Evolutionary conservation across 176 grass and related monocot species (phyloP).

Genomic region (Canna indica): DNA sequence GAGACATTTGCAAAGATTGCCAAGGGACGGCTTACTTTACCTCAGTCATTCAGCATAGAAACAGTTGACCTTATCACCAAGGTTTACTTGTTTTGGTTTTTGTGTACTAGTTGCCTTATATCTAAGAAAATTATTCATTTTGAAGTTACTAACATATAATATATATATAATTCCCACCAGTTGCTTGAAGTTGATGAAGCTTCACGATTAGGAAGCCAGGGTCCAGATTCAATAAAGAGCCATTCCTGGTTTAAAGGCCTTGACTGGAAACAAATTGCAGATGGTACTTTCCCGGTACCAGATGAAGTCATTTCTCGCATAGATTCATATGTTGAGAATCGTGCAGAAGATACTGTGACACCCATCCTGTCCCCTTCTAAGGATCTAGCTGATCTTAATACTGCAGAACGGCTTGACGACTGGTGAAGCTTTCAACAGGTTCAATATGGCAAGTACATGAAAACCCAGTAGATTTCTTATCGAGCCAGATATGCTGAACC

Average conservation of each 20-base stretch:
- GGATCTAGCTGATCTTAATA: conserved; percentile 35
- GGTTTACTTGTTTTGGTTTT: conserved; percentile 24
- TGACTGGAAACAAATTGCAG: conserved; percentile 56
- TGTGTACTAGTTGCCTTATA: not conserved
- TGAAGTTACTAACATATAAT: not conserved
- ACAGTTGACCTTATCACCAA: conserved; percentile 76
- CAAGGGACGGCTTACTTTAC: conserved; percentile 63
- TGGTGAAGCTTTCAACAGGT: conserved; percentile 9
- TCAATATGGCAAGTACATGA: not conserved
- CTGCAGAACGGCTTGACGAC: conserved; percentile 66
- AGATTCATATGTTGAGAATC: conserved; percentile 36
- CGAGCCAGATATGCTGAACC: too few relatives aligned
- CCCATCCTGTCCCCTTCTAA: conserved; percentile 22
- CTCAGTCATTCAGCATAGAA: conserved; percentile 53
- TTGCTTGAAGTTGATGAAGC: conserved; percentile 80
- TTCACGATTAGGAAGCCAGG: conserved; percentile 34
- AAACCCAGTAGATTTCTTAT: too few relatives aligned
- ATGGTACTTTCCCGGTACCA: conserved; percentile 47
- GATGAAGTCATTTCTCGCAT: conserved; percentile 50
- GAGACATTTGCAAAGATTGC: conserved; percentile 83
- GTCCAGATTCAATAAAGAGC: conserved; percentile 43
- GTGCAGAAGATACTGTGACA: conserved; percentile 34
- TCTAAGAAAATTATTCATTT: conserved; percentile 15
- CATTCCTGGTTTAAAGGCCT: conserved; percentile 74
- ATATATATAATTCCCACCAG: conserved; percentile 38